Evolutionary conservation across 2,329 filamentous ascomycete species (phyloP).

Genomic region (Trichoderma gracile): DNA sequence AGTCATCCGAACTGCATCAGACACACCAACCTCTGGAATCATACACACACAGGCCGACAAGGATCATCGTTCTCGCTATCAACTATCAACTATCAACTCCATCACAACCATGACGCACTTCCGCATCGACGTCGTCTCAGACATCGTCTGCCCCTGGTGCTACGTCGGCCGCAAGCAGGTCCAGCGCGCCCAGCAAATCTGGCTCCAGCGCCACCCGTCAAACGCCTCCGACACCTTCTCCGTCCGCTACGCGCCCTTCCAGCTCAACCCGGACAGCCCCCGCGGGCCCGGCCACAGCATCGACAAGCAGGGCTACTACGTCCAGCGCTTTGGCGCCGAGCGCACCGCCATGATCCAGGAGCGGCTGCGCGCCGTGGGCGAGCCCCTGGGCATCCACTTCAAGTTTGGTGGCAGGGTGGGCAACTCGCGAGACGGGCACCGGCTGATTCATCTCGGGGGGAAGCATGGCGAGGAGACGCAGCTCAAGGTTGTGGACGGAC

Average conservation of each 20-base stretch:
- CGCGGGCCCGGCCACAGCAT: conserved; percentile 36
- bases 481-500: conserved; percentile 53
- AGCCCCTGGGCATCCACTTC: conserved; percentile 45
- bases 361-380: conserved; percentile 38
- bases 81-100: neutral
- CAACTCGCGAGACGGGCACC: conserved; percentile 49
- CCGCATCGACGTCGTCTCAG: conserved; percentile 49
- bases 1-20: neutral
- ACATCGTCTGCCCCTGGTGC: conserved; percentile 55
- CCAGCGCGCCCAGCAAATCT: conserved; percentile 47
- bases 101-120: conserved; percentile 58
- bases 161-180: conserved; percentile 52
- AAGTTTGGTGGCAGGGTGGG: conserved; percentile 54
- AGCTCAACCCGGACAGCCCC: conserved; percentile 44
- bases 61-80: no score
- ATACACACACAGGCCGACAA: neutral
- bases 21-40: neutral
- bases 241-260: conserved; percentile 49
- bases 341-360: conserved; percentile 46
- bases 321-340: conserved; percentile 62
- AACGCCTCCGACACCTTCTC: conserved; percentile 55
- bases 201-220: conserved; percentile 43
- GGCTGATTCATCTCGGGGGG: conserved; percentile 48
- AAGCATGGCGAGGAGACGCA: conserved; percentile 52
- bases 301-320: conserved; percentile 43